A percentile compares a stretch with the other conserved stretches of the same genome.
Conservation (phyloP, 768 basidiomycete species). For the Cubamyces lactineus region DNA sequence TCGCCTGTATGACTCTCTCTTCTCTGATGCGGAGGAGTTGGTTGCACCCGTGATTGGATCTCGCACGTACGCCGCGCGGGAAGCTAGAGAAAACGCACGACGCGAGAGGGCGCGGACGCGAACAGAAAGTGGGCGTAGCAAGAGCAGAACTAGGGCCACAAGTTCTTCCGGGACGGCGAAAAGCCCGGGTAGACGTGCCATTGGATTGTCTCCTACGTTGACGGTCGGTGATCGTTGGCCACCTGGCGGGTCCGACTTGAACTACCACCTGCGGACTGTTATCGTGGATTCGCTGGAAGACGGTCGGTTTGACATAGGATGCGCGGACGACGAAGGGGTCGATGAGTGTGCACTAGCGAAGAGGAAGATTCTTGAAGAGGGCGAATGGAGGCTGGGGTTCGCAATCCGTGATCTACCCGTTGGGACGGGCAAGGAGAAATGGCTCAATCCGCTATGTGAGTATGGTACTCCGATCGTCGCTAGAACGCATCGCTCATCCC, state of each 20-base stretch:
- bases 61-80: constrained; percentile 16
- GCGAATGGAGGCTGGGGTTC: constrained; percentile 80
- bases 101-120: neutral
- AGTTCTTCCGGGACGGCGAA: neutral
- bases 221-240: constrained; percentile 82
- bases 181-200: constrained; percentile 46
- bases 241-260: constrained; percentile 82
- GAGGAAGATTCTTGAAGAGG: constrained; percentile 51
- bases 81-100: constrained; percentile 11
- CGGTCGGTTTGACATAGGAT: constrained; percentile 4
- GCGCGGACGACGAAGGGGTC: neutral
- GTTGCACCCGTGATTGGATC: constrained; percentile 17
- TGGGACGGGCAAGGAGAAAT: constrained; percentile 68
- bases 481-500: constrained; percentile 37
- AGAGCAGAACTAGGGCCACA: neutral
- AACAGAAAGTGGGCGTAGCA: neutral
- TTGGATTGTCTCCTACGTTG: constrained; percentile 76
- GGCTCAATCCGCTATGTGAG: constrained; percentile 84
- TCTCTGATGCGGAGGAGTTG: constrained; percentile 69
- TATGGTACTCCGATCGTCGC: constrained; percentile 20
- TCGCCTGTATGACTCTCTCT: constrained; percentile 70
- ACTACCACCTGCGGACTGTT: constrained; percentile 81
- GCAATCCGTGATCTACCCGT: constrained; percentile 74
- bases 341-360: constrained; percentile 7
- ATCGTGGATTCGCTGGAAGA: constrained; percentile 77